Base-by-base conservation (phyloP, 345 rosid genomes). In the Corymbia maculata region DNA sequence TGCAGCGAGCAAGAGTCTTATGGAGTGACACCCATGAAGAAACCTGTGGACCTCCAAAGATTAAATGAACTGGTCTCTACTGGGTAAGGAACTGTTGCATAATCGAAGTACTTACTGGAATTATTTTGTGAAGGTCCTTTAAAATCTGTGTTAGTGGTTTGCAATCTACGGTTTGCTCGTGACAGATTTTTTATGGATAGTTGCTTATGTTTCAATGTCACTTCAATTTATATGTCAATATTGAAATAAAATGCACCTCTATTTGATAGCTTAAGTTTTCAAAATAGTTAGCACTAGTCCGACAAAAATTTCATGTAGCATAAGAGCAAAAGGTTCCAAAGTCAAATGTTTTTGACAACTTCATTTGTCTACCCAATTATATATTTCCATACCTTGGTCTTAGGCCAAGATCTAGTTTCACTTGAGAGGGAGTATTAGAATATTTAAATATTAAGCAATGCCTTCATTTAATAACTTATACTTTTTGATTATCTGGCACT, bases 1-100 rank as follows among this genome's bases (percentile, higher is more conserved):
- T 90, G 70, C 94, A 97, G 99, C 93, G 99, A 96, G 93, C 99
- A 95, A 93, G 95, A 95, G 90, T 90, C 87, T 51, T 96, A 93
- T 92, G 99, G 99, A 91, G 91, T 92, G 89, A 97, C 99, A 86
- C 95, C 96, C 75, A 89, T 92, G 89, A 96, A 95, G 88, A 97
- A 96, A 91, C 96, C 97, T 52, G 98, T 97, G 66, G 95, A 95
- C 92, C 93, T 97, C 88, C 92, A 95, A 89, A 94, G 91, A 90
- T 90, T 97, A 91, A 90, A 92, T 64, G 93, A 91, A 86, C 89
- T 97, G 87, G 94, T 89, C 80, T 91, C 95, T 80, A 91, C 96
- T 89, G 99, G 99, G 99, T 97, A 93, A 90, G 97, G 44, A 80
- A 30, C 79, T 42, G 13, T 17, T 26, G 50, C 19, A 57, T 42